Evolutionary conservation across 2,329 filamentous ascomycete genomes (phyloP), one percentile per base, ranked within the genome.

Genomic region (Aspergillus sp.): DNA sequence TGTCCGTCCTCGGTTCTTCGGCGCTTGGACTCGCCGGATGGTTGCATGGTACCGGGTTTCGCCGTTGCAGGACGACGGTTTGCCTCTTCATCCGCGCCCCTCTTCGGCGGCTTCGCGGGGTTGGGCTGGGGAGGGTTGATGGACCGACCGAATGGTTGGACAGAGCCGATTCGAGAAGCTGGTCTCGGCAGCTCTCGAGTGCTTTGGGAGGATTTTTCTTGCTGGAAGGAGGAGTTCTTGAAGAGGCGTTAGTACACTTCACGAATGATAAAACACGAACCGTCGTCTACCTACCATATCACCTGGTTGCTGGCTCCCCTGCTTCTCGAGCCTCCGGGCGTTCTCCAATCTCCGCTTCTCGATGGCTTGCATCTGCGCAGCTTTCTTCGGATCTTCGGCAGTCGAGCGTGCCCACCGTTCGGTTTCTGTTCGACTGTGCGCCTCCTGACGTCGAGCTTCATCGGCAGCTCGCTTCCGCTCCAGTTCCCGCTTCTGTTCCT

Each of bases 401-500:
- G 73, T 72, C 55, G 75, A 69, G 58, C 77, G 69, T 60, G 79
- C 76, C 49, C 75, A 70, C 54, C 69, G 67, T 52, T 79, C 76
- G 6, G 79, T 78, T 58, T 83, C 79, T 57, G 84, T 83, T 20
- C 81, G 80, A 52, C 86, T 83, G 57, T 82, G 79, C 59, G 84
- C 80, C 58, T 79, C 82, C 61, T 85, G 83, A 38, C 78, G 80
- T 57, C 88, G 85, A 14, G 76, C 75, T 58, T 90, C 86, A 49
- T 82, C 79, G 50, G 82, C 84, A 45, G 83, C 83, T 54, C 88
- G 82, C 73, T 91, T 91, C 45, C 88, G 85, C 67, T 96, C 91
- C 31, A 88, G 76, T 63, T 95, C 89, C 14, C 86, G 82, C 72
- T 95, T 96, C 34, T 88, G 86, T 17, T 95, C 89, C 7, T 87